Evolutionary conservation across 2,329 filamentous ascomycete genomes (phyloP), one percentile per base, ranked within the genome.

Genomic region (Microcera coccophila): DNA sequence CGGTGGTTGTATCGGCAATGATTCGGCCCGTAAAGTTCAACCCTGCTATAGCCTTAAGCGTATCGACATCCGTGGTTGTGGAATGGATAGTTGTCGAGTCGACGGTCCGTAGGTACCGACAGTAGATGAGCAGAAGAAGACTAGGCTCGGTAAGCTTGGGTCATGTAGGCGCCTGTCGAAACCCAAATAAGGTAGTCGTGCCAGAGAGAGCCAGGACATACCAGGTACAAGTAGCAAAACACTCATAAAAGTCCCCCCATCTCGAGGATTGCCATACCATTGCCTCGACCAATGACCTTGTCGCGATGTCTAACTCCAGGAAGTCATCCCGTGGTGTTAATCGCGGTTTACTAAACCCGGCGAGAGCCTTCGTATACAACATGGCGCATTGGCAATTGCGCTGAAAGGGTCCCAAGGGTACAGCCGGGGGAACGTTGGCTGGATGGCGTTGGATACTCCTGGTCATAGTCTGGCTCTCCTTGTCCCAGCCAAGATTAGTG

Each of bases 11-110:
- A 39, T 66, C 63, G 40, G 60, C 57, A 28, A 66, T 61, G 37
- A 66, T 62, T 35, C 63, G 59, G 26, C 65, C 60, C 40, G 63
- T 62, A 42, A 66, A 66, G 50, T 65, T 66, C 41, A 66, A 55
- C 40, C 63, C 63, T 12, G 63, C 61, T 14, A 65, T 61, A 47
- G 62, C 62, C 42, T 65, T 65, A 26, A 54, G 56, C 24, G 60
- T 54, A 19, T 62, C 59, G 28, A 64, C 54, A 45, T 63, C 53
- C 20, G 57, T 47, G 3, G 52, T 44, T 21, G 43, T 42, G 16
- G 53, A 53, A 28, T 53, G 48, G 24, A 58, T 51, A 21, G 47
- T 47, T 10, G 48, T 47, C 11, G 57, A 47, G 38, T 60, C 52
- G 41, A 57, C 52, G 40, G 55, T 52, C 26, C 52, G 52, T 28